Base-by-base conservation (phyloP, 345 rosid species). In the Ceriops tagal region DNA sequence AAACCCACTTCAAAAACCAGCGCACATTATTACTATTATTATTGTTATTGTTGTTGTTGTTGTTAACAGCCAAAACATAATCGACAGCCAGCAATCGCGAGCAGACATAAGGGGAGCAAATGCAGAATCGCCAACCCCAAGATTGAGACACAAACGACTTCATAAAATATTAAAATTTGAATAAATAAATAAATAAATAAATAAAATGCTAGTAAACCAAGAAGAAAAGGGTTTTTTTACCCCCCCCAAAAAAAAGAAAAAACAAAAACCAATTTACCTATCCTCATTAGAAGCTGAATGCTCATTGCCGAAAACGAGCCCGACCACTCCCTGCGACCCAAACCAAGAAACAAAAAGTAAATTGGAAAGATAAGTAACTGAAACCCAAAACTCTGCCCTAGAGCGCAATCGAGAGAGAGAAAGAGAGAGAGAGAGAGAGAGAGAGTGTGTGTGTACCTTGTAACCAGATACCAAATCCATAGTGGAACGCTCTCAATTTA, bases 391-490 rank as follows among this genome's bases (percentile, higher is more conserved):
- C 1, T 13, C 3, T 43, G 15, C 4, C 49, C 15, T 11, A 56
- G 18, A 56, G 24, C 22, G 5, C 59, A 10, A 24, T 11, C 30
- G 22, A 2, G 43, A 4, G 10, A 21, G 62, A 73, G n/a, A 28
- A 20, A 53, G 53, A 5, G 4, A 21, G 62, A 21, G 62, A 28
- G 22, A 2, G 43, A 4, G 10, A 21, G 62, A 73, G n/a, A 28
- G 31, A 53, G 53, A 5, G 6, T 1, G 21, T 10, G 21, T 16
- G 8, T 26, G 37, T 16, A 92, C 98, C 98, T 89, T 92, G 70
- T 89, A 92, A 63, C 98, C 89, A 53, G 93, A 92, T 13, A 87
- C 93, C 86, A 92, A 87, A 83, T 89, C 96, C 98, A 92, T 89
- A 72, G 61, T 56, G 79, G 49, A 24, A 66, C 30, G 18, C 49